These are phyloP conservation scores for Hypsizygus marmoreus DNA, from an alignment of 768 basidiomycete species.

Conservation along the genomic window DNA sequence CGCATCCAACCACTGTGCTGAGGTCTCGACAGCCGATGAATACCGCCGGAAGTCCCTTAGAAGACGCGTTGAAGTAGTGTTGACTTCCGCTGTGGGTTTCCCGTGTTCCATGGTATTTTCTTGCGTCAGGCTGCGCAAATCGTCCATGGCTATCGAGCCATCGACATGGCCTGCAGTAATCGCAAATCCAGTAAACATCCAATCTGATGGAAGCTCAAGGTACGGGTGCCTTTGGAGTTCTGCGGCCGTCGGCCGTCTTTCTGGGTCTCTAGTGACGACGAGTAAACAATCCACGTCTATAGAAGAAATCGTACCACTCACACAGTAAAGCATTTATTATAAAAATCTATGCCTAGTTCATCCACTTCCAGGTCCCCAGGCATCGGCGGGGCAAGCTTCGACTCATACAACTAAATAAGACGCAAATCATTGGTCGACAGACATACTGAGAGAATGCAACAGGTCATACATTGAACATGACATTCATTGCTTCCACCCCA, in stretches of 20 bases:
- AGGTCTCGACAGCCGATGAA: slow-evolving; percentile 1
- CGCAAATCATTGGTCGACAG: background rate
- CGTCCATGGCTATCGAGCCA: no score
- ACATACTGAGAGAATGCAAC: background rate
- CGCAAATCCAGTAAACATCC: slow-evolving; percentile 70
- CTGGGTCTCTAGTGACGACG: slow-evolving; percentile 60
- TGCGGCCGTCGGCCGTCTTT: slow-evolving; percentile 73
- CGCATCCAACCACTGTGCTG: slow-evolving; percentile 6
- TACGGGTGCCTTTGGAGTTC: slow-evolving; percentile 79
- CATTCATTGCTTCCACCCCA: slow-evolving; percentile 82
- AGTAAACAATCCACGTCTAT: slow-evolving; percentile 1
- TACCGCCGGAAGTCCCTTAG: slow-evolving; percentile 9
- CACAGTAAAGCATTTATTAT: slow-evolving; percentile 86
- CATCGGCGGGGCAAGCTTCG: slow-evolving; percentile 82
- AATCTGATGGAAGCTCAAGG: slow-evolving; percentile 65
- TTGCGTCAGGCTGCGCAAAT: no score
- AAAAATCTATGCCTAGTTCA: slow-evolving; percentile 79
- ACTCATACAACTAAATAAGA: slow-evolving; percentile 67
- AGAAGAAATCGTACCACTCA: slow-evolving; percentile 36
- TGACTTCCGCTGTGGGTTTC: no score
- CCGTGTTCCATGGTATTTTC: slow-evolving; percentile 31
- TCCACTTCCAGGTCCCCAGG: slow-evolving; percentile 76
- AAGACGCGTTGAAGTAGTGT: no score
- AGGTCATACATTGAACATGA: slow-evolving; percentile 82
- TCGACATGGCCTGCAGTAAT: no score